Conservation (phyloP, 768 basidiomycete genomes). For the Tylopilus plumbeoviolaceoides region DNA sequence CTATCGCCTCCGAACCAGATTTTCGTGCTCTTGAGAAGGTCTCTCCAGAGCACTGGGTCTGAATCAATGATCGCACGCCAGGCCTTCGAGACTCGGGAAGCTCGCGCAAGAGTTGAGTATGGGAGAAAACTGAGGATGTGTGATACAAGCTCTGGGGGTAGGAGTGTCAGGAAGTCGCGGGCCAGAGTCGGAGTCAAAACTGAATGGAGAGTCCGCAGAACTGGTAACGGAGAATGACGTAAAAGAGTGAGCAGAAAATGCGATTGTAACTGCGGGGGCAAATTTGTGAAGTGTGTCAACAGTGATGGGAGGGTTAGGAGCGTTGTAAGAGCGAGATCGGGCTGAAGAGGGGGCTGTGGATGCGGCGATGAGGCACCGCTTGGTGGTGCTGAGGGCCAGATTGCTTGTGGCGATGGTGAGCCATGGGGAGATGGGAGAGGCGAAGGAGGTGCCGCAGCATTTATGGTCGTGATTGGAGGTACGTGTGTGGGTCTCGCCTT, state of each 20-base stretch:
- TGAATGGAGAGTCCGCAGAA: slow-evolving; percentile 83
- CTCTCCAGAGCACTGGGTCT: slow-evolving; percentile 86
- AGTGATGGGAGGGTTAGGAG: slow-evolving; percentile 84
- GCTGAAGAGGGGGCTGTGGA: slow-evolving; percentile 69
- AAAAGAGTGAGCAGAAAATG: slow-evolving; percentile 91
- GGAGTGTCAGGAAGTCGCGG: slow-evolving; percentile 88
- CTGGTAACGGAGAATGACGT: slow-evolving; percentile 86
- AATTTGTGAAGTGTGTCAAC: slow-evolving; percentile 70
- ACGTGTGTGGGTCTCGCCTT: slow-evolving; percentile 62
- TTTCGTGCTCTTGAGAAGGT: slow-evolving; percentile 75
- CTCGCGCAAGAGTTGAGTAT: slow-evolving; percentile 76
- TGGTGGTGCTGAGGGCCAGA: slow-evolving; percentile 82
- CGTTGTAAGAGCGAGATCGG: slow-evolving; percentile 77
- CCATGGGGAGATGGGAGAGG: slow-evolving; percentile 84
- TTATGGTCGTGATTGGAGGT: slow-evolving; percentile 60
- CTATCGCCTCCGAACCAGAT: slow-evolving; percentile 89
- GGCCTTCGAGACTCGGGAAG: slow-evolving; percentile 81
- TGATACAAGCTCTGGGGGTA: slow-evolving; percentile 90
- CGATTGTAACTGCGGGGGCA: slow-evolving; percentile 84
- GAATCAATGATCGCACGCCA: slow-evolving; percentile 94
- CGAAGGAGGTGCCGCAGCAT: slow-evolving; percentile 75
- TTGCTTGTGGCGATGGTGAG: slow-evolving; percentile 69
- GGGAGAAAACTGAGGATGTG: slow-evolving; percentile 84
- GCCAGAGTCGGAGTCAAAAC: slow-evolving; percentile 88
- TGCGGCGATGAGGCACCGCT: slow-evolving; percentile 71